A percentile compares a stretch with the other conserved stretches of the same genome.
These are phyloP conservation scores for Persicaria tinctoria DNA, from an alignment of 148 eudicot genomes.

Conservation along the genomic window DNA sequence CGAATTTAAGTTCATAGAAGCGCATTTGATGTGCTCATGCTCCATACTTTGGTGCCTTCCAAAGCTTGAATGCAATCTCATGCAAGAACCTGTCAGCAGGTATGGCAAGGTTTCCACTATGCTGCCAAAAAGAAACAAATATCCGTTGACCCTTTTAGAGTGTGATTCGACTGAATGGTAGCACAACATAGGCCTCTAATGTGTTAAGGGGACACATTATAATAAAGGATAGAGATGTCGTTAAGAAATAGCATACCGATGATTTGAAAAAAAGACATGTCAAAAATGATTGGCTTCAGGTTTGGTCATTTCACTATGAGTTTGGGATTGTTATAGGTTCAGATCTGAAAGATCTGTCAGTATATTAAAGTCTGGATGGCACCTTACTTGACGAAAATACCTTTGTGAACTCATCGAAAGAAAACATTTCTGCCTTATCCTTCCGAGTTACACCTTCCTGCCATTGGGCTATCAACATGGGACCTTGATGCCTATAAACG, in stretches of 20 bases:
- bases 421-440: constrained; percentile 56
- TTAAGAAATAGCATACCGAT: neutral
- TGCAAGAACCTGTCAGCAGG: constrained; percentile 85
- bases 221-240: neutral
- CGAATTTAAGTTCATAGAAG: neutral
- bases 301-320: neutral
- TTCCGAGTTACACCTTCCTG: constrained; percentile 88
- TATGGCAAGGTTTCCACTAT: constrained; percentile 71
- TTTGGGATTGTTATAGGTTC: neutral
- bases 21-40: constrained; percentile 37
- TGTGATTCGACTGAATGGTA: neutral
- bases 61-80: constrained; percentile 90
- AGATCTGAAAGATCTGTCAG: neutral
- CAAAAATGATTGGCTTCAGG: too few relatives aligned
- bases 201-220: neutral
- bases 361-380: neutral
- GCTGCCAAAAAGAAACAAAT: constrained; percentile 32
- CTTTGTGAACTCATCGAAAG: constrained; percentile 68
- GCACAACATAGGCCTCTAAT: neutral
- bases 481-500: constrained; percentile 50
- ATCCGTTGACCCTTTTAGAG: neutral
- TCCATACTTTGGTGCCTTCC: constrained; percentile 99
- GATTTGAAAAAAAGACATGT: neutral
- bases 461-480: constrained; percentile 78
- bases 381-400: constrained; percentile 21